Percentiles rank a stretch among this genome's conserved stretches.
These are phyloP conservation scores for Lodderomyces margitis DNA, from an alignment of 1,139 yeast species.

Conservation along the genomic window DNA sequence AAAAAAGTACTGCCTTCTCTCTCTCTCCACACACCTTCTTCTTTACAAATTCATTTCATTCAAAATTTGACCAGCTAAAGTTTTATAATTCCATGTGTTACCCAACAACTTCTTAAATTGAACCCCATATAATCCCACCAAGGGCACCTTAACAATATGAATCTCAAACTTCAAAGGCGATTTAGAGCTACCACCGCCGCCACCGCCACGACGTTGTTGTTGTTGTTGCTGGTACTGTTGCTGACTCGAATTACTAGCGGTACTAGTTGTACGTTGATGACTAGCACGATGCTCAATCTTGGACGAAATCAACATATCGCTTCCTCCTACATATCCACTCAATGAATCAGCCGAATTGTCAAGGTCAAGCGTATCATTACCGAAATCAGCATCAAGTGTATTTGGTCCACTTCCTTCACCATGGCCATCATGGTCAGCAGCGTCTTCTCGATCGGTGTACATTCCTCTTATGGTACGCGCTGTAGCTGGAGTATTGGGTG, in stretches of 20 bases:
- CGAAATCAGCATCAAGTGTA: constrained; percentile 14
- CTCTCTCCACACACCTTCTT: constrained; percentile 10
- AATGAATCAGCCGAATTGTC: constrained; percentile 67
- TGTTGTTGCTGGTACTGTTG: neutral
- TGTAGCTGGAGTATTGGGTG: constrained; percentile 52
- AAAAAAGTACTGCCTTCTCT: neutral
- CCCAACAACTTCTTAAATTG: constrained; percentile 93
- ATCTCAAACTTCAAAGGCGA: constrained; percentile 84
- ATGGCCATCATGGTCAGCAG: constrained; percentile 34
- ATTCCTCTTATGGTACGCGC: constrained; percentile 40
- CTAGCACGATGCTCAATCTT: constrained; percentile 52
- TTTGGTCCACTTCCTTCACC: constrained; percentile 13
- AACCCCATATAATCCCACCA: constrained; percentile 88
- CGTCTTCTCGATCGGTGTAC: constrained; percentile 32
- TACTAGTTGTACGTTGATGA: constrained; percentile 32
- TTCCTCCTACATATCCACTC: constrained; percentile 55
- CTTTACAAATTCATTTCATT: constrained; percentile 65
- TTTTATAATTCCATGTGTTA: constrained; percentile 93
- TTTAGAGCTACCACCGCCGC: constrained; percentile 12
- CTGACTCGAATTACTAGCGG: constrained; percentile 18
- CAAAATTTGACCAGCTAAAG: constrained; percentile 85
- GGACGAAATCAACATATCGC: constrained; percentile 65
- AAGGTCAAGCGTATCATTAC: constrained; percentile 27
- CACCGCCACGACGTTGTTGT: neutral
- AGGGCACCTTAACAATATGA: constrained; percentile 88